Conservation (phyloP, 371 early-diverging fungal species). For the Chytridiales sp. region DNA sequence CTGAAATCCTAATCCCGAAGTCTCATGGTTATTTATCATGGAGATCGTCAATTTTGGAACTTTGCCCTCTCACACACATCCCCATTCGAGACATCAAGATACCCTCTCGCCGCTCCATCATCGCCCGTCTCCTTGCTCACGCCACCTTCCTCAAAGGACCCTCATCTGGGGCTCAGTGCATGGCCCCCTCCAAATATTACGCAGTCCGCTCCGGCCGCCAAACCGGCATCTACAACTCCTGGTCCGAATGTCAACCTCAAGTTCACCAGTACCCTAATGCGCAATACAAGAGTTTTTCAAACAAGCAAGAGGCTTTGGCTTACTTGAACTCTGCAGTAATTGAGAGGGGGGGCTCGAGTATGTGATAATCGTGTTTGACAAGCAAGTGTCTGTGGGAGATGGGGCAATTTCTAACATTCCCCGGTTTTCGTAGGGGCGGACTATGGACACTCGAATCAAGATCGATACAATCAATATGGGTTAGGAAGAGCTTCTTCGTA, state of each 20-base stretch:
- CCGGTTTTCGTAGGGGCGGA: background rate
- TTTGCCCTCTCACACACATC: no score
- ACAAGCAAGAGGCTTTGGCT: slow-evolving; percentile 16
- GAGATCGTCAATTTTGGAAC: no score
- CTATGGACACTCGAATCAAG: background rate
- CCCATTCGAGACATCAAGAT: no score
- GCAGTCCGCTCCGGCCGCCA: slow-evolving; percentile 23
- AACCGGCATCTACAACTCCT: slow-evolving; percentile 23
- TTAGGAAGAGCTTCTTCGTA: background rate
- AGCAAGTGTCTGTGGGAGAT: background rate
- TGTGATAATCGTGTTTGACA: background rate
- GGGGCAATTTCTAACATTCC: background rate
- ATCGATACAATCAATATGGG: background rate
- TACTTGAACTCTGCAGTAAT: slow-evolving; percentile 3
- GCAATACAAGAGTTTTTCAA: slow-evolving; percentile 48
- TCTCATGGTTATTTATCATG: no score
- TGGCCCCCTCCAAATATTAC: no score
- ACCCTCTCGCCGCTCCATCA: no score
- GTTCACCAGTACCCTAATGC: slow-evolving; percentile 57
- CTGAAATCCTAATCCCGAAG: no score
- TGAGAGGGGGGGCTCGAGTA: background rate
- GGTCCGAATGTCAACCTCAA: slow-evolving; percentile 59
- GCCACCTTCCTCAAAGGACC: no score
- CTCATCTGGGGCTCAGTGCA: no score
- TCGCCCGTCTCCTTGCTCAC: no score